These are phyloP conservation scores for Talaromyces amestolkiae DNA, from an alignment of 2,329 filamentous ascomycete species.

Conservation along the genomic window DNA sequence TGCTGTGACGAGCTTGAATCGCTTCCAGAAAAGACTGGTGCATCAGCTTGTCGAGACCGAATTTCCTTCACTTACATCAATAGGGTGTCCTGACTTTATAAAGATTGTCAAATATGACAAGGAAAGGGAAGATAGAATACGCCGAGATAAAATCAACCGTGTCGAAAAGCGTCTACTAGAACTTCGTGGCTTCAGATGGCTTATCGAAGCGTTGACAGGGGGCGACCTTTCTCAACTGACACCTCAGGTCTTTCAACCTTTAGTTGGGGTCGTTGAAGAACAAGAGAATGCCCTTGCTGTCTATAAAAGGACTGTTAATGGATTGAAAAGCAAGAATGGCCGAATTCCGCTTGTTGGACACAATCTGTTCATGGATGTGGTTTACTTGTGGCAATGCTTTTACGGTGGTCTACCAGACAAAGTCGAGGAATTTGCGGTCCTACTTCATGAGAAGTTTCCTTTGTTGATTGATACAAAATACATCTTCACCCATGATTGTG, in stretches of 20 bases:
- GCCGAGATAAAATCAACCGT: conserved; percentile 29
- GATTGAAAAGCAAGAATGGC: conserved; percentile 41
- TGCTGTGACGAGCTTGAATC: conserved; percentile 44
- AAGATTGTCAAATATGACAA: conserved; percentile 41
- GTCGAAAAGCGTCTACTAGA: conserved; percentile 32
- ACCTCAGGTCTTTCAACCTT: conserved; percentile 31
- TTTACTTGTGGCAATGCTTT: conserved; percentile 62
- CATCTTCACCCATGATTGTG: conserved; percentile 57
- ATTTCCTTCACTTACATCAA: conserved; percentile 46
- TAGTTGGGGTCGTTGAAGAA: conserved; percentile 22
- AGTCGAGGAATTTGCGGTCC: conserved; percentile 53
- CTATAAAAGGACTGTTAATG: conserved; percentile 6
- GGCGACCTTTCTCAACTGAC: conserved; percentile 41
- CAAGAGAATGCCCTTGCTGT: neutral
- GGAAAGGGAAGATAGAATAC: conserved; percentile 33
- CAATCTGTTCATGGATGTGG: conserved; percentile 62
- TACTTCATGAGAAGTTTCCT: conserved; percentile 56
- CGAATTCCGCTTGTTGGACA: conserved; percentile 59
- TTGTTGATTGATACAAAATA: conserved; percentile 63
- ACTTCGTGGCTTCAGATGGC: conserved; percentile 46
- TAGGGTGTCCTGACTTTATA: conserved; percentile 39
- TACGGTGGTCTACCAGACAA: conserved; percentile 57
- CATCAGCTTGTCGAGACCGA: conserved; percentile 66
- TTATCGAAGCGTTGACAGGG: conserved; percentile 47
- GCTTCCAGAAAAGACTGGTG: conserved; percentile 63